phyloP scores from a whole-genome alignment of 1,284 basidiomycete species.

The Malassezia sp. region DNA sequence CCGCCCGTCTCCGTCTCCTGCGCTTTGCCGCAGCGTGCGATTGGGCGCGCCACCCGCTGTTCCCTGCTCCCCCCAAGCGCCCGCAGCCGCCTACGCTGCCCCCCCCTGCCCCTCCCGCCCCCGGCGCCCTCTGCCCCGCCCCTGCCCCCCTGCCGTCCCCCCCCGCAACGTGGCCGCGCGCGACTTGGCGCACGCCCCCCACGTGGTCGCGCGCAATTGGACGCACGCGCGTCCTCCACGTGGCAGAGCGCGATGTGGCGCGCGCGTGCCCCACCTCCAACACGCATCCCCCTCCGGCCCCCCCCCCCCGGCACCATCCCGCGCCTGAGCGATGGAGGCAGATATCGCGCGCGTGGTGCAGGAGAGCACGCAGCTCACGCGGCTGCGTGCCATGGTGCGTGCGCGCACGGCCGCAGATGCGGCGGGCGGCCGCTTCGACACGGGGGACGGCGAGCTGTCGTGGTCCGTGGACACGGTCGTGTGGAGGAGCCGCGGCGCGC shows the following conservation, averaged over 20 bases:
- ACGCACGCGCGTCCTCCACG: background rate
- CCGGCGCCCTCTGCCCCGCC: too few relatives aligned
- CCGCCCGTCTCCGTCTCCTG: too few relatives aligned
- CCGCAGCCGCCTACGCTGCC: too few relatives aligned
- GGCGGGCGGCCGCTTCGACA: background rate
- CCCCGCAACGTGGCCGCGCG: background rate
- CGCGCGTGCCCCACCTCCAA: too few relatives aligned
- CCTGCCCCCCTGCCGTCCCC: too few relatives aligned
- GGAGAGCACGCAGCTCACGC: conserved; percentile 1
- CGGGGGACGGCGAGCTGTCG: background rate
- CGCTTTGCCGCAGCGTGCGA: too few relatives aligned
- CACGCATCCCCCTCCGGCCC: too few relatives aligned
- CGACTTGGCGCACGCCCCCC: background rate
- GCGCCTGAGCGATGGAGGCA: too few relatives aligned
- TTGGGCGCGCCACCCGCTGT: too few relatives aligned
- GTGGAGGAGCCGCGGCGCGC: background rate
- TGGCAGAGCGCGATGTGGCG: background rate
- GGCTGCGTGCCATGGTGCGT: conserved; percentile 11
- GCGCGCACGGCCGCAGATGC: conserved; percentile 2
- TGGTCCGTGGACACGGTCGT: background rate
- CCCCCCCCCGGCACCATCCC: too few relatives aligned
- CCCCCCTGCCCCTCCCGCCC: too few relatives aligned
- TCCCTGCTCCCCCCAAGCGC: too few relatives aligned
- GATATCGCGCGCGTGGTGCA: background rate
- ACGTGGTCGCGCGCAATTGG: background rate